Conservation (phyloP, 331 rosid species). For the Cucumis variabilis region DNA sequence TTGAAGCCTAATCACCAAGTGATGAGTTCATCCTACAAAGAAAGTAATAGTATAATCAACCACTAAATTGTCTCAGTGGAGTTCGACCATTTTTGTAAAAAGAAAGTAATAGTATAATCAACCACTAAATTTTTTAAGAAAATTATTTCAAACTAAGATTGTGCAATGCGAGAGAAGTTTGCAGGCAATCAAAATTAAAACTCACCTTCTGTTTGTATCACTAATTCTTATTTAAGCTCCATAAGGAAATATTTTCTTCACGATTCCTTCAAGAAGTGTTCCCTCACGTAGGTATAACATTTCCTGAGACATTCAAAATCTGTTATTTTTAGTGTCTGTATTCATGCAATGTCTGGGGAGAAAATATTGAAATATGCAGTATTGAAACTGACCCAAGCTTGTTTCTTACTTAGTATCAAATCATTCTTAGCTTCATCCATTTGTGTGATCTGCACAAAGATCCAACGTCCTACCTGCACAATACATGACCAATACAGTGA, state of each 20-base stretch:
- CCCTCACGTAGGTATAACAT: conserved; percentile 72
- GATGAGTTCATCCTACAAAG: too few relatives aligned
- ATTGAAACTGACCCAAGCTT: conserved; percentile 82
- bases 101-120: background rate
- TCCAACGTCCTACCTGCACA: conserved; percentile 69
- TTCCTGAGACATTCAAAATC: conserved; percentile 53
- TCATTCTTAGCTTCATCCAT: conserved; percentile 73
- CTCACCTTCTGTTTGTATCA: conserved; percentile 65
- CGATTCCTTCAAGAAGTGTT: conserved; percentile 76
- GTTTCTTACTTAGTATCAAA: conserved; percentile 75
- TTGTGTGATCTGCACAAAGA: conserved; percentile 66
- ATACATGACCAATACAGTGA: background rate
- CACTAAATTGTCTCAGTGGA: background rate
- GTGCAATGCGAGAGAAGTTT: background rate
- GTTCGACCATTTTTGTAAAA: background rate
- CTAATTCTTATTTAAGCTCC: conserved; percentile 85
- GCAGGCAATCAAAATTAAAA: conserved; percentile 21
- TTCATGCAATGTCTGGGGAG: background rate
- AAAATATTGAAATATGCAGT: conserved; percentile 1
- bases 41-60: too few relatives aligned
- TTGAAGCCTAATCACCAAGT: too few relatives aligned
- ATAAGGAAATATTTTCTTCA: conserved; percentile 66
- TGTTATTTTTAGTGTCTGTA: background rate
- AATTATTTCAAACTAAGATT: background rate
- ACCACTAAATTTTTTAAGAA: background rate